These are phyloP conservation scores for Ogataea henricii DNA, from an alignment of 805 yeast species.

Conservation along the genomic window DNA sequence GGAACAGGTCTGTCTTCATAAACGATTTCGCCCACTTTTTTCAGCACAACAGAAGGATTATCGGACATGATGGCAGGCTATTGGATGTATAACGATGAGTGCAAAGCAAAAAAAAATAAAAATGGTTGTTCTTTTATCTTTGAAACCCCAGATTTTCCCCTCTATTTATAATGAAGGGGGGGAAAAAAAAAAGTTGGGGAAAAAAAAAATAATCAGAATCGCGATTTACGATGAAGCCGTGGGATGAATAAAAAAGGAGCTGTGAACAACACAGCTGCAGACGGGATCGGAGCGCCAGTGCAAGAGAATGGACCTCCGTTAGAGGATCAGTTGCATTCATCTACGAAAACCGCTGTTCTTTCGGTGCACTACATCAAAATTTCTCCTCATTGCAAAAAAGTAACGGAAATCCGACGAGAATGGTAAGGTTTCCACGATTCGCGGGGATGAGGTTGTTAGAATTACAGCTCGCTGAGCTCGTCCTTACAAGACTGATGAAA, in stretches of 20 bases:
- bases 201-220: background rate
- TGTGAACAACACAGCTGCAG: too few relatives aligned
- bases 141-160: slow-evolving; percentile 8
- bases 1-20: slow-evolving; percentile 74
- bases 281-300: background rate
- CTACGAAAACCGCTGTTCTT: too few relatives aligned
- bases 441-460: too few relatives aligned
- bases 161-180: slow-evolving; percentile 1
- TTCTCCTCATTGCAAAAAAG: background rate
- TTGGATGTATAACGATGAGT: slow-evolving; percentile 5
- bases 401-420: background rate
- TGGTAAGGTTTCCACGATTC: too few relatives aligned
- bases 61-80: slow-evolving; percentile 22
- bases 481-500: background rate
- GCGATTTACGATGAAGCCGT: background rate
- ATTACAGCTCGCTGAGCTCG: too few relatives aligned
- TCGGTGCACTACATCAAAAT: too few relatives aligned
- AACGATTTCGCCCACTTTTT: slow-evolving; percentile 60
- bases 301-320: too few relatives aligned
- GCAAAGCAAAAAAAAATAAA: background rate
- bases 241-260: background rate
- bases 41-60: slow-evolving; percentile 60
- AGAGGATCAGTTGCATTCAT: too few relatives aligned
- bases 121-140: too few relatives aligned
- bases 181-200: slow-evolving; percentile 1